Percentiles rank a stretch among this genome's conserved stretches.
Conservation (phyloP, 2,329 filamentous ascomycete genomes). For the Talaromyces sp. region DNA sequence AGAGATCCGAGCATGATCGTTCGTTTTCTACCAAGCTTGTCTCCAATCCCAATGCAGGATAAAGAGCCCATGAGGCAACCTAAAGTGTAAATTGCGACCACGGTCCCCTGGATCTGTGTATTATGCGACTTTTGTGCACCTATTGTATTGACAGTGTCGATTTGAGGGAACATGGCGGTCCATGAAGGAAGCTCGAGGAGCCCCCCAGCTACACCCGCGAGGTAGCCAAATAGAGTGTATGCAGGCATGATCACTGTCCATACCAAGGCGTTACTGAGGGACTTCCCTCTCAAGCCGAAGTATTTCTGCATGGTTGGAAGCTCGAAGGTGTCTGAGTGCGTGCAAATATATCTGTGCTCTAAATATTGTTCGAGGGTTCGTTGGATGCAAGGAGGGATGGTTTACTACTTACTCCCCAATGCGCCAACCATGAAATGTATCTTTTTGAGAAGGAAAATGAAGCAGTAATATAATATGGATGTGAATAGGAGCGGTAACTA, state of each 20-base stretch:
- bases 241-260: conserved; percentile 21
- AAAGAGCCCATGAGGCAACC: conserved; percentile 36
- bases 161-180: neutral
- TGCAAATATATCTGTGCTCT: no score
- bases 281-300: conserved; percentile 5
- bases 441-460: no score
- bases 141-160: neutral
- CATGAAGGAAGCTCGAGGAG: conserved; percentile 56
- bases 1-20: conserved; percentile 55
- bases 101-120: conserved; percentile 43
- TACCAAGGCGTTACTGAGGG: conserved; percentile 6
- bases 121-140: neutral
- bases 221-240: conserved; percentile 47
- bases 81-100: conserved; percentile 43
- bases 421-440: no score
- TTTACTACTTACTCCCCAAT: no score
- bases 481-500: no score
- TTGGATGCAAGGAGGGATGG: no score
- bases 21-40: conserved; percentile 32
- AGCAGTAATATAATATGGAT: no score
- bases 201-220: conserved; percentile 46
- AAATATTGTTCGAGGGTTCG: no score
- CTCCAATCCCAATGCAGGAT: conserved; percentile 30
- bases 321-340: neutral
- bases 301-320: conserved; percentile 9